Percentiles rank a stretch among this genome's conserved stretches.
Conservation (phyloP, 306 rosid species). For the apple (Malus domestica) region ASM211411v1 NC_041794.1:25435001-25435500, state of each 20-base stretch:
- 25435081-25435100: constrained; percentile 31
- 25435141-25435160: constrained; percentile 35
- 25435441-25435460: constrained; percentile 23
- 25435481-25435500: constrained; percentile 24
- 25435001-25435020: constrained; percentile 67
- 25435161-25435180: constrained; percentile 25
- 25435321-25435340: constrained; percentile 23
- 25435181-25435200: constrained; percentile 25
- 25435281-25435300: constrained; percentile 23
- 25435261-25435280: constrained; percentile 15
- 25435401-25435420: constrained; percentile 22
- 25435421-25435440: constrained; percentile 24
- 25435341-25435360: constrained; percentile 8
- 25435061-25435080: constrained; percentile 29
- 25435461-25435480: constrained; percentile 9
- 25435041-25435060: constrained; percentile 51
- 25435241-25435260: constrained; percentile 23
- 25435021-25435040: constrained; percentile 79
- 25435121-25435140: constrained; percentile 30
- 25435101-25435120: constrained; percentile 22
- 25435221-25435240: constrained; percentile 20
- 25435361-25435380: constrained; percentile 21
- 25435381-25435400: constrained; percentile 24
- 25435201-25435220: constrained; percentile 17
- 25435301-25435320: constrained; percentile 25